Conservation (phyloP, 768 basidiomycete genomes). For the Terana coerulea region DNA sequence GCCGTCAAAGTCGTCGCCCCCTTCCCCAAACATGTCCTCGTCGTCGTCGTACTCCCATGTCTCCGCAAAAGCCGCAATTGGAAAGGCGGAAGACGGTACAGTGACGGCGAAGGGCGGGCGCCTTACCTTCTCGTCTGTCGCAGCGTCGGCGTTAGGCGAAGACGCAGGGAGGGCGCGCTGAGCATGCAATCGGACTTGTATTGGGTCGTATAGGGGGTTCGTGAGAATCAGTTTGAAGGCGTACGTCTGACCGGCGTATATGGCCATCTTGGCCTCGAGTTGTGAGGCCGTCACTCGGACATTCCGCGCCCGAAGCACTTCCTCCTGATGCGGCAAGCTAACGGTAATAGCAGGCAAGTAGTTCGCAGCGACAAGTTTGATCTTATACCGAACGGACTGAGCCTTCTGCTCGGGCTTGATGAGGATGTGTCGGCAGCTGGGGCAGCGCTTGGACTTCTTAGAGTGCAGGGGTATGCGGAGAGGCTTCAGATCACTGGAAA, state of each 20-base stretch:
- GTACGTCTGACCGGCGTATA: slow-evolving; percentile 80
- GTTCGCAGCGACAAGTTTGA: slow-evolving; percentile 93
- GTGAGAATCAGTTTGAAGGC: slow-evolving; percentile 87
- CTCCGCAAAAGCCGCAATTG: slow-evolving; percentile 88
- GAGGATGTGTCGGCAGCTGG: slow-evolving; percentile 90
- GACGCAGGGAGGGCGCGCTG: slow-evolving; percentile 52
- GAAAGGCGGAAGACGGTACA: slow-evolving; percentile 73
- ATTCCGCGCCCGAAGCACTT: slow-evolving; percentile 30
- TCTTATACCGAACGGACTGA: slow-evolving; percentile 91
- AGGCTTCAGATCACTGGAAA: slow-evolving; percentile 72
- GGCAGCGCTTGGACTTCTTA: slow-evolving; percentile 94
- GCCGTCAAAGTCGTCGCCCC: slow-evolving; percentile 31
- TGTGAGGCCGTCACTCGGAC: slow-evolving; percentile 21
- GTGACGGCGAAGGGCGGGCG: slow-evolving; percentile 77
- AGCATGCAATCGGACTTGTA: slow-evolving; percentile 83
- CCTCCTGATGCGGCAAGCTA: slow-evolving; percentile 55
- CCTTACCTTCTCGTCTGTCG: slow-evolving; percentile 49
- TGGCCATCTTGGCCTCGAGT: slow-evolving; percentile 35
- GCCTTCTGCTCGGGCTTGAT: slow-evolving; percentile 99
- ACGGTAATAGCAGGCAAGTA: slow-evolving; percentile 88
- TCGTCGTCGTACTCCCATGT: slow-evolving; percentile 99
- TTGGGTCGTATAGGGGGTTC: slow-evolving; percentile 95
- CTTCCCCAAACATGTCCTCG: slow-evolving; percentile 72
- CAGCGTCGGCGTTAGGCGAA: slow-evolving; percentile 28
- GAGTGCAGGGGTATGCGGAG: slow-evolving; percentile 89